Evolutionary conservation across 2,329 filamentous ascomycete genomes (phyloP), one percentile per base, ranked within the genome.

Genomic region (Diaporthe destruens): DNA sequence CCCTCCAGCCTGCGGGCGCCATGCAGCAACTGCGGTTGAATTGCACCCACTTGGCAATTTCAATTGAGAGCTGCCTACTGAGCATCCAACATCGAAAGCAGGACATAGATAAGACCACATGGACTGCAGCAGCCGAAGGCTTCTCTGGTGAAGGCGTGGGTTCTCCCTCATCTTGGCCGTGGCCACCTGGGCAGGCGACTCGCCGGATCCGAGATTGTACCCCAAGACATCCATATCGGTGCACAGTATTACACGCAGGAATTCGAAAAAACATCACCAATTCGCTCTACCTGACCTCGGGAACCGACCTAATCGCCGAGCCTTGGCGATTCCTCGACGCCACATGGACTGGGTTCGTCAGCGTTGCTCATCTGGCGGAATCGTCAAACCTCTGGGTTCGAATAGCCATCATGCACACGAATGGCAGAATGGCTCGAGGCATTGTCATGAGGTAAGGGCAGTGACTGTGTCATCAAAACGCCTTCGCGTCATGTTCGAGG

Each of bases 301-400:
- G 39, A 36, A 67, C 68, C 71, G 71, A 73, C 34, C 36, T 29
- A 32, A 59, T 36, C 44, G 54, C 71, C 71, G 71, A 73, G 59
- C n/a, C 56, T 44, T 55, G 25, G 66, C 47, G 12, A 14, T 23
- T 8, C 11, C n/a, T 25, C 25, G 25, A n/a, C n/a, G 49, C 56
- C 36, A 56, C 16, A n/a, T 14, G n/a, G 23, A n/a, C 6, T 42
- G 29, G 11, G 23, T n/a, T 56, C 7, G 36, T 39, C n/a, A 42
- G 23, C 36, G 23, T 20, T 29, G 36, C 36, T 20, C 18, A n/a
- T n/a, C n/a, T n/a, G n/a, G n/a, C n/a, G n/a, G n/a, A n/a, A n/a
- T n/a, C n/a, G n/a, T n/a, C n/a, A n/a, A n/a, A n/a, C n/a, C n/a
- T n/a, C n/a, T 29, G 29, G 5, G 2, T 29, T 29, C 29, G 29